Conservation (phyloP, 2,329 filamentous ascomycete species). For the Calonectria ilicicola region DNA sequence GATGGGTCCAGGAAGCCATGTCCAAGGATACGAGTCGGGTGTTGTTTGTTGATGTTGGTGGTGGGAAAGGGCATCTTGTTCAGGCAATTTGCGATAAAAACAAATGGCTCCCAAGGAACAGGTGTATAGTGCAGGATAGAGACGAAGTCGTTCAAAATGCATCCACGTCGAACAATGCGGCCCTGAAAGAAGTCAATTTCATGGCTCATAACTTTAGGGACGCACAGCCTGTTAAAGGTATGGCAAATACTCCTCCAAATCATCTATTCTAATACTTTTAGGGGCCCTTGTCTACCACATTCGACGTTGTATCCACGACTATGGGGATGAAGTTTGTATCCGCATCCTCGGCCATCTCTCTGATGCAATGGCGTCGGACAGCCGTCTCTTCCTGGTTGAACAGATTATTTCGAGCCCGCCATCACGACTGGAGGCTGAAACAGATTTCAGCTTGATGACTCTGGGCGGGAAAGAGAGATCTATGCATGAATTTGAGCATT, state of each 20-base stretch:
- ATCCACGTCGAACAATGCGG: conserved; percentile 14
- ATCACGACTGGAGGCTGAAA: conserved; percentile 34
- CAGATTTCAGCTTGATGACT: conserved; percentile 48
- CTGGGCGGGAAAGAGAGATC: conserved; percentile 50
- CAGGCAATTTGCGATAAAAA: conserved; percentile 41
- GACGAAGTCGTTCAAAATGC: conserved; percentile 45
- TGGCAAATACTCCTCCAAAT: not conserved
- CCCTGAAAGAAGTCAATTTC: conserved; percentile 3
- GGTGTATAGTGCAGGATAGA: conserved; percentile 49
- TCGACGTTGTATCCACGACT: conserved; percentile 50
- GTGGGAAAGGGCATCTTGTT: conserved; percentile 46
- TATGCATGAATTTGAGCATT: conserved; percentile 37
- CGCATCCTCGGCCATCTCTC: conserved; percentile 46
- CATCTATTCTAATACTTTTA: conserved; percentile 13
- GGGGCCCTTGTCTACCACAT: conserved; percentile 49
- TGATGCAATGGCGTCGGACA: conserved; percentile 46
- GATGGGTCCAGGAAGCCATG: conserved; percentile 39
- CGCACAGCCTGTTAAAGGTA: conserved; percentile 48
- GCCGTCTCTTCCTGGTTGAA: conserved; percentile 49
- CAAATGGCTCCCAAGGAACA: conserved; percentile 37
- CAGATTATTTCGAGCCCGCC: conserved; percentile 45
- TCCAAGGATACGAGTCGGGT: conserved; percentile 21
- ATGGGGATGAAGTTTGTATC: conserved; percentile 45
- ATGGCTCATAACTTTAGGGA: conserved; percentile 45
- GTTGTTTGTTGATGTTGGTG: conserved; percentile 50